phyloP scores from a whole-genome alignment of 2,329 filamentous ascomycete genomes.

The Chalaropsis ovoidea region DNA sequence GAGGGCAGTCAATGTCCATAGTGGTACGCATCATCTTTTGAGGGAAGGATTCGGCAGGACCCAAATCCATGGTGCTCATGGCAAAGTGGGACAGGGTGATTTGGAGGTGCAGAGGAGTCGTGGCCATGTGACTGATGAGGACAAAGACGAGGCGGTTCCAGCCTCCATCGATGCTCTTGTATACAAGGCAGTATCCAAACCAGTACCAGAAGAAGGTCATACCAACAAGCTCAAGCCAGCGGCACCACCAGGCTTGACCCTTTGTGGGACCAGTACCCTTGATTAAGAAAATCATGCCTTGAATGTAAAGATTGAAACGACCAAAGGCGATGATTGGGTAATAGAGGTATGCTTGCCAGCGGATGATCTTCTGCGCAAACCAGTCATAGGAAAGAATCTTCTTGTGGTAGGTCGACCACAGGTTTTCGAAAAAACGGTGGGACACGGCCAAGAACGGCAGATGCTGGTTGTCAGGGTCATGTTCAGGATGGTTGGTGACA shows the following conservation, averaged over 20 bases:
- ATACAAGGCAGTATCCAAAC: constrained; percentile 76
- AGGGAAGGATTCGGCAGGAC: constrained; percentile 73
- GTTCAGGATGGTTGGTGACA: constrained; percentile 87
- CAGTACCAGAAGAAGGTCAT: constrained; percentile 76
- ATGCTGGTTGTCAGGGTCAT: constrained; percentile 90
- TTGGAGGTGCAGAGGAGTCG: constrained; percentile 74
- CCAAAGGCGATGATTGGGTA: constrained; percentile 72
- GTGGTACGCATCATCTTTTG: constrained; percentile 87
- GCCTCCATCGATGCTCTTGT: constrained; percentile 58
- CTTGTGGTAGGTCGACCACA: constrained; percentile 76
- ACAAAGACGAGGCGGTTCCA: constrained; percentile 63
- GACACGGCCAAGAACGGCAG: constrained; percentile 82
- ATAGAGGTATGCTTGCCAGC: constrained; percentile 72
- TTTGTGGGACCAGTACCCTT: constrained; percentile 59
- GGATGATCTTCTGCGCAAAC: constrained; percentile 58
- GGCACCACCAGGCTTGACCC: constrained; percentile 72
- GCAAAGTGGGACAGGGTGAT: constrained; percentile 89
- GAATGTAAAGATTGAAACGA: constrained; percentile 75
- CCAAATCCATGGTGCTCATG: constrained; percentile 83
- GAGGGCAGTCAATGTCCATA: constrained; percentile 83
- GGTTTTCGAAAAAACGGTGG: constrained; percentile 62
- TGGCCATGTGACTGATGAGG: constrained; percentile 68
- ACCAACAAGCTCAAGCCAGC: constrained; percentile 66
- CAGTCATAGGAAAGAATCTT: constrained; percentile 68
- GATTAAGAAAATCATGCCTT: constrained; percentile 70